A percentile compares a stretch with the other conserved stretches of the same genome.
phyloP scores from a whole-genome alignment of 2,329 filamentous ascomycete species.

The Davidsoniella eucalypti region DNA sequence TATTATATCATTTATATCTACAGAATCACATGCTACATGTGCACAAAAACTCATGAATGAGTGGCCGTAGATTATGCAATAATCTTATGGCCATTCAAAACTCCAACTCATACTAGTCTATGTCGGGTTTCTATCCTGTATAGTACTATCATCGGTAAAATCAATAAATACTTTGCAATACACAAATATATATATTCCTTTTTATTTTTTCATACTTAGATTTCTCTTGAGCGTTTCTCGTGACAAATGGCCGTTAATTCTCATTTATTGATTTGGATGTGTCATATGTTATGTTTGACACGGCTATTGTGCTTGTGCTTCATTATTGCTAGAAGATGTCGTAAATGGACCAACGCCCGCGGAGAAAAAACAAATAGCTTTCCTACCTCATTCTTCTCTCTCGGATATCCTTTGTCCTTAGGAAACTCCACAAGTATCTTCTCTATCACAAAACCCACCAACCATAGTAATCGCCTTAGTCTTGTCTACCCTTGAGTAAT shows the following conservation, averaged over 20 bases:
- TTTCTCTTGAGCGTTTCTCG: not conserved
- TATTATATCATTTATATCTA: no score
- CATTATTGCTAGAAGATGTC: not conserved
- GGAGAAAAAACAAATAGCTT: not conserved
- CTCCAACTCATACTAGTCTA: no score
- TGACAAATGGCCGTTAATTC: constrained; percentile 8
- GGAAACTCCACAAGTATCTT: constrained; percentile 6
- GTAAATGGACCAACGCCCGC: not conserved
- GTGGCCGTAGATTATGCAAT: no score
- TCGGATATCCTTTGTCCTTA: not conserved
- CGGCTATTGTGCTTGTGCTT: not conserved
- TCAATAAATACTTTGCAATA: no score
- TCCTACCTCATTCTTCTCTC: not conserved
- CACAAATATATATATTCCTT: no score
- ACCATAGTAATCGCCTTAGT: constrained; percentile 33
- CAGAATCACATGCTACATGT: no score
- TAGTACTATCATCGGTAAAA: no score
- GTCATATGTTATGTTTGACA: constrained; percentile 1
- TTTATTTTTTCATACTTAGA: no score
- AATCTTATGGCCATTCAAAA: no score
- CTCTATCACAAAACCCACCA: not conserved
- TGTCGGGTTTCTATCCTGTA: no score
- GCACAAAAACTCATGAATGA: no score
- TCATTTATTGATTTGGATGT: constrained; percentile 5
- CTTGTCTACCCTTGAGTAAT: constrained; percentile 93